Conservation (phyloP, 2,329 filamentous ascomycete species). For the Venturia carpophila region DNA sequence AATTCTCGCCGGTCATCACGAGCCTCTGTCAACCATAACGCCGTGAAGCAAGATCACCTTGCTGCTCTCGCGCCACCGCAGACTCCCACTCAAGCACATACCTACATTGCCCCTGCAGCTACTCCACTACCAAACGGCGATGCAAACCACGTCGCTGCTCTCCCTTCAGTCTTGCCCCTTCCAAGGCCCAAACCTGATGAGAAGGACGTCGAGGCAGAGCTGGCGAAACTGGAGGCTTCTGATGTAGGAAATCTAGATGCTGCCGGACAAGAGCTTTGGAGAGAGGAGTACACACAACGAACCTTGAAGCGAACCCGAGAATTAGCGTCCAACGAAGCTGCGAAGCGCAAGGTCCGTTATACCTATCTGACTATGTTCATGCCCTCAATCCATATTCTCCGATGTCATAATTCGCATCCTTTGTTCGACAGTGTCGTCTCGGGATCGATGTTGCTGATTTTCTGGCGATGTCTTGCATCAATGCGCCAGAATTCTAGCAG, state of each 20-base stretch:
- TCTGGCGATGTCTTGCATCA: not conserved
- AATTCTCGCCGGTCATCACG: conserved; percentile 12
- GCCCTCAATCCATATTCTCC: not conserved
- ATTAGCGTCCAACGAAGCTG: conserved; percentile 54
- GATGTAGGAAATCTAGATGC: conserved; percentile 52
- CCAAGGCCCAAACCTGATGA: conserved; percentile 40
- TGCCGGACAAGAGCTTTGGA: conserved; percentile 39
- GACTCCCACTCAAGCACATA: conserved; percentile 8
- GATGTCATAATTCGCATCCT: not conserved
- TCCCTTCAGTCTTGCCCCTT: not conserved
- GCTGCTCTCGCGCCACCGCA: conserved; percentile 21
- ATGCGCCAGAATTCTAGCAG: not conserved
- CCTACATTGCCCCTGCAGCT: conserved; percentile 4
- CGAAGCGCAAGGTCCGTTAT: conserved; percentile 54
- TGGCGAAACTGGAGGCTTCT: conserved; percentile 51
- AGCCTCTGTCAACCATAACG: conserved; percentile 23
- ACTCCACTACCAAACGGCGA: conserved; percentile 14
- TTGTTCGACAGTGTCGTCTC: not conserved
- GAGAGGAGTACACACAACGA: conserved; percentile 46
- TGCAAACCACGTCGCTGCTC: not conserved
- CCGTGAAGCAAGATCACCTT: conserved; percentile 31
- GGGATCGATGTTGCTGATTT: not conserved
- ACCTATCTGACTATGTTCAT: not conserved
- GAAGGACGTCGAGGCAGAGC: conserved; percentile 58
- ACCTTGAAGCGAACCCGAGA: conserved; percentile 61